Evolutionary conservation across 2,329 filamentous ascomycete species (phyloP).

Genomic region (Hypomyces perniciosus): DNA sequence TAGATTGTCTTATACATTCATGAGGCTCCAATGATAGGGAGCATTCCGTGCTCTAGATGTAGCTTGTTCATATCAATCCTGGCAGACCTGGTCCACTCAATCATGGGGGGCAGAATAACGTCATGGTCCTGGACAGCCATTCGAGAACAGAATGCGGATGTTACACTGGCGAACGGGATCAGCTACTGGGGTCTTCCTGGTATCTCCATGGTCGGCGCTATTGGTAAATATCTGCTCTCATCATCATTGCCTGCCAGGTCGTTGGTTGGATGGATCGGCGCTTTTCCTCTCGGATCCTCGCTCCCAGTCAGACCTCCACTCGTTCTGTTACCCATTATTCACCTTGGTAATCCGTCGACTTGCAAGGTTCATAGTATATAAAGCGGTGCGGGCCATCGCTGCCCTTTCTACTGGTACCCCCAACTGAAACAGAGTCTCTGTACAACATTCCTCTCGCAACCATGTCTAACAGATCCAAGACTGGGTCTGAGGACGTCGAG

Average conservation of each 20-base stretch:
- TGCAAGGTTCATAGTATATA: background rate
- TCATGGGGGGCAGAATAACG: constrained; percentile 11
- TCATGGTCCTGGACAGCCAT: constrained; percentile 4
- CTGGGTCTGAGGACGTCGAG: constrained; percentile 12
- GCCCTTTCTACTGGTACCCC: no score
- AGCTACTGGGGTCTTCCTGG: background rate
- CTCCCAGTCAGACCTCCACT: constrained; percentile 1
- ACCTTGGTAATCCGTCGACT: background rate
- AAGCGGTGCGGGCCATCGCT: no score
- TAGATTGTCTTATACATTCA: no score
- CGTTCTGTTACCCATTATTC: background rate
- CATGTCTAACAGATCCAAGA: constrained; percentile 24
- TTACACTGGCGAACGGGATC: background rate
- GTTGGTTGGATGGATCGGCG: constrained; percentile 1
- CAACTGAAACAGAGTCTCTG: no score
- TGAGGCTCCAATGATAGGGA: no score
- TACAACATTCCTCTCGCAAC: constrained; percentile 2
- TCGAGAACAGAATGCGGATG: background rate
- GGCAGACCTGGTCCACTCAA: constrained; percentile 3
- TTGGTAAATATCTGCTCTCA: constrained; percentile 2
- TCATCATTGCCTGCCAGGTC: background rate
- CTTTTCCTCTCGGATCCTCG: constrained; percentile 10
- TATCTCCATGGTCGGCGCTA: constrained; percentile 4
- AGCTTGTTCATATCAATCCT: background rate
- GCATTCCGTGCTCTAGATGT: no score